phyloP scores from a whole-genome alignment of 495 filamentous ascomycete species.

The Pseudomonodictys pantanalensis region DNA sequence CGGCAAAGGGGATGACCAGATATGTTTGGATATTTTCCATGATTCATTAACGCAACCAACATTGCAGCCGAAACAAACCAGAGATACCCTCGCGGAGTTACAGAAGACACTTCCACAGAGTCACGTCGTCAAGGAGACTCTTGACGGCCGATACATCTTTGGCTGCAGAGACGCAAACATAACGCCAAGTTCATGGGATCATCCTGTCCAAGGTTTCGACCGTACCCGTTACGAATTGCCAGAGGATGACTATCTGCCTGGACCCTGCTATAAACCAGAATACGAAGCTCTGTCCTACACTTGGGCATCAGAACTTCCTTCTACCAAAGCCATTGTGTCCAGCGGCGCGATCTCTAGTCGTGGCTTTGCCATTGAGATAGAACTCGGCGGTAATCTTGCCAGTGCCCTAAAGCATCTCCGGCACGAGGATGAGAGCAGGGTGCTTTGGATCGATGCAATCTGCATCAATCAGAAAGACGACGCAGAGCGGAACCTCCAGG shows the following conservation, averaged over 20 bases:
- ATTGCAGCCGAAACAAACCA: neutral
- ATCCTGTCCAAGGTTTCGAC: neutral
- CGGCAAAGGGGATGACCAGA: neutral
- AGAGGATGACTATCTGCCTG: neutral
- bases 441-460: conserved; percentile 13
- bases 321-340: neutral
- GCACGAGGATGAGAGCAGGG: neutral
- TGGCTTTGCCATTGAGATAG: neutral
- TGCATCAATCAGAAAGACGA: neutral
- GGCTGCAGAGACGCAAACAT: neutral
- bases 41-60: neutral
- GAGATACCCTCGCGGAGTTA: neutral
- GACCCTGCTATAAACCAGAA: neutral
- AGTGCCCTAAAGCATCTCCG: conserved; percentile 7
- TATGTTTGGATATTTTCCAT: neutral
- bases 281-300: conserved; percentile 19
- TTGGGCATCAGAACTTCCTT: neutral
- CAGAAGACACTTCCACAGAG: neutral
- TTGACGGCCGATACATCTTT: neutral
- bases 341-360: neutral
- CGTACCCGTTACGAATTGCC: neutral
- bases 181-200: neutral
- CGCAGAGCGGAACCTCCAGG: neutral
- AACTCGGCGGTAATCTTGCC: neutral
- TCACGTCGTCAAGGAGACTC: neutral